Percentiles rank a stretch among this genome's conserved stretches.
phyloP scores from a whole-genome alignment of 106 monocot species.

The Iris macrosiphon region DNA sequence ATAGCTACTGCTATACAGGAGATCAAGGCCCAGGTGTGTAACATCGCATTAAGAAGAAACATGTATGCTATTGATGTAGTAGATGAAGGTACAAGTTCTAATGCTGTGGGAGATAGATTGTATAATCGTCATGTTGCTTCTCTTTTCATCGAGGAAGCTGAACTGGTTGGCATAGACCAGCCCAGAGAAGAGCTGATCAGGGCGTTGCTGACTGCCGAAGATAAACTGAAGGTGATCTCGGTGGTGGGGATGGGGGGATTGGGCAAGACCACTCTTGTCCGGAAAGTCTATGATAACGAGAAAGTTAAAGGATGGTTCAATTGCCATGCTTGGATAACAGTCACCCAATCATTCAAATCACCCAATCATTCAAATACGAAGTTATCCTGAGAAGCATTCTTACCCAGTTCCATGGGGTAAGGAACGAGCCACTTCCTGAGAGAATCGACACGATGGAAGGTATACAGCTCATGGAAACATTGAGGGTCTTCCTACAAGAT shows the following conservation, averaged over 20 bases:
- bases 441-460: constrained; percentile 4
- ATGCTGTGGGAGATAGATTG: constrained; percentile 4
- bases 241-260: constrained; percentile 32
- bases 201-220: constrained; percentile 3
- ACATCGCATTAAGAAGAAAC: constrained; percentile 12
- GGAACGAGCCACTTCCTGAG: constrained; percentile 1
- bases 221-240: constrained; percentile 11
- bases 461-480: constrained; percentile 10
- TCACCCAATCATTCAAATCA: constrained; percentile 7
- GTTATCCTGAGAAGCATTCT: constrained; percentile 20
- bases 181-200: constrained; percentile 6
- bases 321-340: constrained; percentile 21
- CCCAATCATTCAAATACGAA: neutral
- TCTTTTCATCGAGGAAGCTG: constrained; percentile 18
- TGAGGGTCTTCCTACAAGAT: constrained; percentile 7
- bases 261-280: constrained; percentile 32
- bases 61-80: neutral
- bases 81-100: neutral
- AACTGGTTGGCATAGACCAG: constrained; percentile 17
- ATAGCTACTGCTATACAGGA: constrained; percentile 7
- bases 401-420: constrained; percentile 6
- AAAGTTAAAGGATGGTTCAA: constrained; percentile 7
- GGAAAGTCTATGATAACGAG: constrained; percentile 12
- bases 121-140: constrained; percentile 19
- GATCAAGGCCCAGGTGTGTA: constrained; percentile 2